Conservation (phyloP, 2,329 filamentous ascomycete species). For the Stagonosporopsis vannaccii region DNA sequence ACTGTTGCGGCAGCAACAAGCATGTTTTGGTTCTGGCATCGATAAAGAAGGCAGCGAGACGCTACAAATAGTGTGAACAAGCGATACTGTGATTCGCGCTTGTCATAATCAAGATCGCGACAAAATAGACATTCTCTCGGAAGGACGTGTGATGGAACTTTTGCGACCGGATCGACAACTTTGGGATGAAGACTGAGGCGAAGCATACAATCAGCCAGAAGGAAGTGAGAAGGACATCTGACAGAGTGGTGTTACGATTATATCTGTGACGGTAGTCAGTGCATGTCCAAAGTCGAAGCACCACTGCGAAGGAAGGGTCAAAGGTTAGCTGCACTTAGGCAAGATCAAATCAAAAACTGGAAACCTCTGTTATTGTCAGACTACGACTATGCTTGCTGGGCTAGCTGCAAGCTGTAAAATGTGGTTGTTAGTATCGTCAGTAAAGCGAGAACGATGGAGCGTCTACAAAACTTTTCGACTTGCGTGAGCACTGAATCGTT, state of each 20-base stretch:
- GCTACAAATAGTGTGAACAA: background rate
- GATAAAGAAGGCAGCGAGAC: background rate
- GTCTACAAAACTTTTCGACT: background rate
- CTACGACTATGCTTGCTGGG: background rate
- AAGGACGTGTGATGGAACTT: background rate
- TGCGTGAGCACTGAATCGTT: background rate
- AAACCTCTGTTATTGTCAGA: background rate
- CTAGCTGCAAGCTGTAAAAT: conserved; percentile 1
- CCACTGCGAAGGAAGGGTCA: background rate
- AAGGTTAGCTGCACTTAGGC: no score
- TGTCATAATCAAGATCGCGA: background rate
- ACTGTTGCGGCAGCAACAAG: background rate
- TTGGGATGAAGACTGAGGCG: background rate
- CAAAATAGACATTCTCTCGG: background rate
- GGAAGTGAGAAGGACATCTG: background rate
- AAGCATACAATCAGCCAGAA: background rate
- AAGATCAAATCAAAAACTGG: no score
- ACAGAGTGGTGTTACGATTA: background rate
- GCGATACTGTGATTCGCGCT: background rate
- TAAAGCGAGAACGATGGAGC: background rate
- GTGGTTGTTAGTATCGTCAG: background rate
- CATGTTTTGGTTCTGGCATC: background rate
- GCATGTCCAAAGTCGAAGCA: background rate
- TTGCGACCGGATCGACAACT: no score
- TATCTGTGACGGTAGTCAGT: background rate